Evolutionary conservation across 495 filamentous ascomycete genomes (phyloP), one percentile per base, ranked within the genome.

Genomic region (Lophiostoma macrostomum): DNA sequence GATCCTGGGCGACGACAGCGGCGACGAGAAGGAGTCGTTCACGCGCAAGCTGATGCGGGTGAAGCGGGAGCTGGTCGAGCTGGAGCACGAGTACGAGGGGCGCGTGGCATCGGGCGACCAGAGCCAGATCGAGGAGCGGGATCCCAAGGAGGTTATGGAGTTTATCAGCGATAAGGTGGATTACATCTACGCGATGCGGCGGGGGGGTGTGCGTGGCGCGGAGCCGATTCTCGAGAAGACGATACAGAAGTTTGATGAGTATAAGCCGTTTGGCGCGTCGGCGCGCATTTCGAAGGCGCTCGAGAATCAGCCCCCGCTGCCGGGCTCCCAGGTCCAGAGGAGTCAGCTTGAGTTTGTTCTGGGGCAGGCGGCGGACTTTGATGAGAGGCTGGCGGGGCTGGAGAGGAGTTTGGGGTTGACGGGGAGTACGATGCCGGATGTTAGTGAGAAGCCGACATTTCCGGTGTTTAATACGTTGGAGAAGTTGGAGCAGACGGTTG

Each of bases 311-410:
- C 36, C 40, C 19, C 56, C 40, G 20, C 42, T 53, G 18, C 55
- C 44, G 16, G 51, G 46, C 11, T 38, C 28, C 29, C 63, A 63
- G 28, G 31, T 50, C 5, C 56, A 50, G 34, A 37, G 22, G 12
- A 14, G 24, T 8, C 60, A 65, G 32, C 37, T 52, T 12, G 53
- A 49, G 11, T 46, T 49, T 16, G 55, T 59, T 18, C 77, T 96
- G 11, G 80, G 84, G 16, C 86, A 88, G 63, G 88, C 88, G 5
- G 88, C 90, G 20, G 87, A 91, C 49, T 95, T 97, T 54, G 93
- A 96, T 65, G 73, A 77, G 27, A 83, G 93, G 4, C 76, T 99
- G 3, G 72, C 84, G 0, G 63, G 84, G 6, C 73, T 99, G 27
- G 93, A 99, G 70, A 82, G 81, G 41, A 79, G 83, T 1, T 80